Conservation (phyloP, 352 stramenopile genomes). For the Phytophthora aleatoria region DNA sequence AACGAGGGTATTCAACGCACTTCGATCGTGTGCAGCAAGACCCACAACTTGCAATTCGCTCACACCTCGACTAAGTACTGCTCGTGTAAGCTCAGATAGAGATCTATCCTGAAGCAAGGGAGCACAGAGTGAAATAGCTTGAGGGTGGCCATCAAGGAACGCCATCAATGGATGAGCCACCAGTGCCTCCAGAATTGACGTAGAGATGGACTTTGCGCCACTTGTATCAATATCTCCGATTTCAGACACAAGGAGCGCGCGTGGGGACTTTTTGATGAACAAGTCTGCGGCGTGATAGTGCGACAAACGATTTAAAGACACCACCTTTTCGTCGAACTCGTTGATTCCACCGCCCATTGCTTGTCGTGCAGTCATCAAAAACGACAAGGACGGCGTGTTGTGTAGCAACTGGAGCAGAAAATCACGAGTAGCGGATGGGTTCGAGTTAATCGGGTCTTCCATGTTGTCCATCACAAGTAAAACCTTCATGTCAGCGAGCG, state of each 20-base stretch:
- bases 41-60: slow-evolving; percentile 73
- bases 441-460: slow-evolving; percentile 79
- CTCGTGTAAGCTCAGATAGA: slow-evolving; percentile 72
- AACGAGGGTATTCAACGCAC: slow-evolving; percentile 76
- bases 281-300: slow-evolving; percentile 73
- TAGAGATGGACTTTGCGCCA: slow-evolving; percentile 24
- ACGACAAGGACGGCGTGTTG: slow-evolving; percentile 58
- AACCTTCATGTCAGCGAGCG: slow-evolving; percentile 59
- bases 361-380: slow-evolving; percentile 77
- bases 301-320: slow-evolving; percentile 75
- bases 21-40: slow-evolving; percentile 66
- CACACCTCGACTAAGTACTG: slow-evolving; percentile 69
- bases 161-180: slow-evolving; percentile 76
- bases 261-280: slow-evolving; percentile 80
- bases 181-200: slow-evolving; percentile 64
- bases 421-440: slow-evolving; percentile 54
- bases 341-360: slow-evolving; percentile 72
- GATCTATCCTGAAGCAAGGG: slow-evolving; percentile 77
- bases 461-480: slow-evolving; percentile 85
- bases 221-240: slow-evolving; percentile 56
- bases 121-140: slow-evolving; percentile 81
- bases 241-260: slow-evolving; percentile 67
- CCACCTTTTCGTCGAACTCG: slow-evolving; percentile 82
- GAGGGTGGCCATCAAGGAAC: slow-evolving; percentile 80
- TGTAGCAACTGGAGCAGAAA: slow-evolving; percentile 74